A percentile compares a stretch with the other conserved stretches of the same genome.
Conservation (phyloP, 2,329 filamentous ascomycete species). For the Talaromyces sp. region DNA sequence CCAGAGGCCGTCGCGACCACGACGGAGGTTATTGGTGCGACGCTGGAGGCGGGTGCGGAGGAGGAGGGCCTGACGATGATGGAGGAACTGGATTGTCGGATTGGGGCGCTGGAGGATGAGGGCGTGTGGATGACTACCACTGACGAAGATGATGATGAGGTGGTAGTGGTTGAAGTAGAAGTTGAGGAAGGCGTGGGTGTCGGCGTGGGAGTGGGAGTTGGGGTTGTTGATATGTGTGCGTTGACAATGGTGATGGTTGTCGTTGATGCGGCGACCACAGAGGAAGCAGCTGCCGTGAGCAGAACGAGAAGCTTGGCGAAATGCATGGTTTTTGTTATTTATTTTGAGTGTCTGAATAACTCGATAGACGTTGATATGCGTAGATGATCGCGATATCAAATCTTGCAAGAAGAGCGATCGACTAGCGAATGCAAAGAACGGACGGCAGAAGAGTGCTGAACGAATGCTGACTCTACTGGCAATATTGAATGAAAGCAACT, state of each 20-base stretch:
- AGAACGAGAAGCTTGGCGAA: constrained; percentile 34
- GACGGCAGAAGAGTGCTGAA: constrained; percentile 12
- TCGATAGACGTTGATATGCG: background rate
- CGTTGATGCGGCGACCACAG: constrained; percentile 26
- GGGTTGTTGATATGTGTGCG: constrained; percentile 19
- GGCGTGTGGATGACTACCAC: background rate
- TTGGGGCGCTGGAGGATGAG: constrained; percentile 9
- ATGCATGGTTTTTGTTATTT: constrained; percentile 27
- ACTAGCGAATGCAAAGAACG: constrained; percentile 13
- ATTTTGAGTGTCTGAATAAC: background rate
- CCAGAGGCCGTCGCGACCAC: background rate
- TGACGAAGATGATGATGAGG: background rate
- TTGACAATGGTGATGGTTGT: constrained; percentile 28
- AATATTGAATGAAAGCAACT: background rate
- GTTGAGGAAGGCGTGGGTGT: constrained; percentile 10
- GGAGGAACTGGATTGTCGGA: constrained; percentile 10
- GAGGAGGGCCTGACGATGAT: constrained; percentile 11
- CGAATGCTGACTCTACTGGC: constrained; percentile 1
- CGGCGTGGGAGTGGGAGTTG: constrained; percentile 17
- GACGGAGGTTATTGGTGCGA: constrained; percentile 2
- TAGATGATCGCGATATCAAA: background rate
- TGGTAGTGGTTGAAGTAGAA: background rate
- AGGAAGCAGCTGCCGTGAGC: constrained; percentile 23
- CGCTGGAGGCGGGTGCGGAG: background rate
- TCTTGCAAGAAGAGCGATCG: constrained; percentile 1